These are phyloP conservation scores for Diaporthe amygdali DNA, from an alignment of 2,329 filamentous ascomycete genomes.

Conservation along the genomic window DNA sequence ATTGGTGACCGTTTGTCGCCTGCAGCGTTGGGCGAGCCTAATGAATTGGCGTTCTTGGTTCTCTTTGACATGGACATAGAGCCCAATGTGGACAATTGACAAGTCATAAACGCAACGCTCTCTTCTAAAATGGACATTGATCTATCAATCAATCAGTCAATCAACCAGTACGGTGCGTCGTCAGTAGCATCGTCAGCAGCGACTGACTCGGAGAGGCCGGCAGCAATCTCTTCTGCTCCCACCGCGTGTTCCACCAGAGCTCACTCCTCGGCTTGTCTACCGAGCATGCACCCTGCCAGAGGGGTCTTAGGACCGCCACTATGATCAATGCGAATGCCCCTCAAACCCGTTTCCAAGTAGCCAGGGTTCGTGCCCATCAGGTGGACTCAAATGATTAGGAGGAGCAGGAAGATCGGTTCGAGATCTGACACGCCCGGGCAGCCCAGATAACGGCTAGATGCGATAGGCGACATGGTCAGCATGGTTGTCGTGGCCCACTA, in stretches of 20 bases:
- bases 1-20: not conserved
- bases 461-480: not conserved
- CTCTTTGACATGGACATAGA: not conserved
- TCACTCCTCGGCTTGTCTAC: slow-evolving; percentile 16
- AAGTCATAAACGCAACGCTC: not conserved
- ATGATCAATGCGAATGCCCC: slow-evolving; percentile 7
- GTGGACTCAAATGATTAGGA: not conserved
- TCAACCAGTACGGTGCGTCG: too few species aligned
- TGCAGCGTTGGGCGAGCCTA: not conserved
- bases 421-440: slow-evolving; percentile 21
- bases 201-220: not conserved
- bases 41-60: not conserved
- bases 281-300: slow-evolving; percentile 14
- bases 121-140: not conserved
- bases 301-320: slow-evolving; percentile 3
- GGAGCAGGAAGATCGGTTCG: not conserved
- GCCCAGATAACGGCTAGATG: slow-evolving; percentile 2
- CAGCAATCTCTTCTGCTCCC: not conserved
- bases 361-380: not conserved
- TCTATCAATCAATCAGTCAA: not conserved
- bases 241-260: slow-evolving; percentile 1
- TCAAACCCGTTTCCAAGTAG: not conserved
- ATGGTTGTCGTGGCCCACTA: not conserved
- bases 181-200: too few species aligned
- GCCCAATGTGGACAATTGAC: not conserved